Percentiles rank a stretch among this genome's conserved stretches.
Conservation (phyloP, 208 protist species). For the Leishmania major region DNA sequence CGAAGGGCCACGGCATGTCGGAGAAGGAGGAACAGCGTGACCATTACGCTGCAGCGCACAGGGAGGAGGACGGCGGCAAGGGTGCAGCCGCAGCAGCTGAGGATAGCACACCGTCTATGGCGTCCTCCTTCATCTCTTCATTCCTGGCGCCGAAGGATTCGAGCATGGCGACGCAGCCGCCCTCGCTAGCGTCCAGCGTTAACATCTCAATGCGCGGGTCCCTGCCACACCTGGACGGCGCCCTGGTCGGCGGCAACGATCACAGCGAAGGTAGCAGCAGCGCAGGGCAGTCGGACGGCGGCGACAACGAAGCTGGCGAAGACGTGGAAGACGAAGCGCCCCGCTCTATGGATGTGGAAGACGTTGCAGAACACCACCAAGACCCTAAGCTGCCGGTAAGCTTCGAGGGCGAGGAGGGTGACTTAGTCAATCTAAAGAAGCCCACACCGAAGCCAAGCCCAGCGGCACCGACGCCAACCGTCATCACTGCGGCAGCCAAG, state of each 20-base stretch:
- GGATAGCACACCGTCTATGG: not conserved
- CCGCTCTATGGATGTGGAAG: slow-evolving; percentile 18
- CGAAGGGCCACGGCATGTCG: not conserved
- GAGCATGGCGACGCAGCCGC: slow-evolving; percentile 20
- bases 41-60: too few relatives aligned
- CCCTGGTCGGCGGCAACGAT: slow-evolving; percentile 5
- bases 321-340: slow-evolving; percentile 29
- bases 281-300: slow-evolving; percentile 28
- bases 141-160: slow-evolving; percentile 22
- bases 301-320: slow-evolving; percentile 26
- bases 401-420: slow-evolving; percentile 14
- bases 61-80: not conserved
- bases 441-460: slow-evolving; percentile 5
- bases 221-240: slow-evolving; percentile 7
- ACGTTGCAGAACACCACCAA: slow-evolving; percentile 9
- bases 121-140: slow-evolving; percentile 18
- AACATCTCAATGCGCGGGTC: slow-evolving; percentile 15
- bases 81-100: not conserved
- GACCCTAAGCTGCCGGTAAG: slow-evolving; percentile 10
- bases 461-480: slow-evolving; percentile 16
- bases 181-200: slow-evolving; percentile 24
- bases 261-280: slow-evolving; percentile 34
- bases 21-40: slow-evolving; percentile 3
- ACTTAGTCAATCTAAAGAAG: slow-evolving; percentile 5
- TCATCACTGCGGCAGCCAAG: slow-evolving; percentile 26